Base-by-base conservation (phyloP, 345 rosid species). In the Citrus reticulata region DNA sequence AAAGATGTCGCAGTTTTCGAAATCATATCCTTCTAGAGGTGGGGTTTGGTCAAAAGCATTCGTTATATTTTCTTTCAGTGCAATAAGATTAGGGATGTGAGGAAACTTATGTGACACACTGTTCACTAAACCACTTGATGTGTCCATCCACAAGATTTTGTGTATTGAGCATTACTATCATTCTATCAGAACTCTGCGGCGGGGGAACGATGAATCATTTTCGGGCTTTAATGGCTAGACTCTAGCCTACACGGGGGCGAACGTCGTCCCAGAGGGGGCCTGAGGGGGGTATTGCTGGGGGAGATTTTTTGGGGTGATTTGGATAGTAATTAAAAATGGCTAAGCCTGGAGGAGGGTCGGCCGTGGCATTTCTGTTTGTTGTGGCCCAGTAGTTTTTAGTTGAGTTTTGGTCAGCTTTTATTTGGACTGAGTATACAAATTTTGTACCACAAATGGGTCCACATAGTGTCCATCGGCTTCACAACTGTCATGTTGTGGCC, bases 401-500 rank as follows among this genome's bases (percentile, higher is more conserved):
- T 0, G 92, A 86, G 77, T 89, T 85, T 74, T 82, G 90, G 75
- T 91, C 86, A 51, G 92, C 83, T 82, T 77, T 88, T 42, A 94
- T 68, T 1, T 91, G 77, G 39, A 92, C 91, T 1, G 93, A 92
- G 68, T 88, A 94, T 0, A 94, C 40, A 94, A 74, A 76, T 91
- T 94, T 17, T 85, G 82, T 11, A 88, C 93, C 20, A 81, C 85
- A 77, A 94, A 90, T 57, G 97, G 93, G 66, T 90, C 84, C 0
- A 94, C 92, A 54, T 87, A 85, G 80, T 93, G 92, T 42, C 95
- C 95, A 57, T 92, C 97, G 0, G 93, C 85, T 81, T 91, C 94
- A 7, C 93, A 29, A 94, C 94, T 0, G 98, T 91, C 87, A 94
- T 77, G 67, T 87, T 90, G 55, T 16, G 57, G 20, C 22, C 57